These are phyloP conservation scores for Didymella lethalis DNA, from an alignment of 2,329 filamentous ascomycete species.

Conservation along the genomic window DNA sequence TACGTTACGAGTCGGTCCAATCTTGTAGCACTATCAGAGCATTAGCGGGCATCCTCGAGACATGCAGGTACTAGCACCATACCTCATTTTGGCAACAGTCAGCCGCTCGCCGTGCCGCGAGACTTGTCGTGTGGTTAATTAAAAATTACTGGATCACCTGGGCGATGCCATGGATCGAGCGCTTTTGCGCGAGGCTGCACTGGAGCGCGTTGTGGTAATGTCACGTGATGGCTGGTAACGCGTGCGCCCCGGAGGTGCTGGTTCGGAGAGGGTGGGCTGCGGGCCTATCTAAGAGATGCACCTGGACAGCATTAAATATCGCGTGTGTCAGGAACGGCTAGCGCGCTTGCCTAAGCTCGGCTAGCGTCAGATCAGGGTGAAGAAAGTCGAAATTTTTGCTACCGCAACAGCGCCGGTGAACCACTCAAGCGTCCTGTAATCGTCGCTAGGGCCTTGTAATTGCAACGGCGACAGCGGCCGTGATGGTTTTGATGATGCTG, in stretches of 20 bases:
- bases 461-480: slow-evolving; percentile 3
- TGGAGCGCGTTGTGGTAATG: slow-evolving; percentile 13
- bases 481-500: slow-evolving; percentile 11
- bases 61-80: slow-evolving; percentile 37
- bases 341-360: slow-evolving; percentile 32
- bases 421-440: slow-evolving; percentile 16
- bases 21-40: slow-evolving; percentile 48
- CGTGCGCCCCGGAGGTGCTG: slow-evolving; percentile 38
- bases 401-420: slow-evolving; percentile 34
- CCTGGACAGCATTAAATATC: slow-evolving; percentile 37
- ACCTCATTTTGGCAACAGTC: slow-evolving; percentile 41
- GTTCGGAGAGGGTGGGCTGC: slow-evolving; percentile 43
- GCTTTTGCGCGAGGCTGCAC: slow-evolving; percentile 16
- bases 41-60: slow-evolving; percentile 42
- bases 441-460: slow-evolving; percentile 9
- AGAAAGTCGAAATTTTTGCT: slow-evolving; percentile 40
- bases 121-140: slow-evolving; percentile 25
- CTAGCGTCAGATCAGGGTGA: slow-evolving; percentile 34
- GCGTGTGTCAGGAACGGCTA: slow-evolving; percentile 29
- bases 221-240: slow-evolving; percentile 40
- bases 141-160: slow-evolving; percentile 39
- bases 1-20: slow-evolving; percentile 51
- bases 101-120: slow-evolving; percentile 20
- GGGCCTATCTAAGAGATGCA: slow-evolving; percentile 40
- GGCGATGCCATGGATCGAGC: slow-evolving; percentile 34